phyloP scores from a whole-genome alignment of 495 filamentous ascomycete genomes.

The Aspergillus hancockii region DNA sequence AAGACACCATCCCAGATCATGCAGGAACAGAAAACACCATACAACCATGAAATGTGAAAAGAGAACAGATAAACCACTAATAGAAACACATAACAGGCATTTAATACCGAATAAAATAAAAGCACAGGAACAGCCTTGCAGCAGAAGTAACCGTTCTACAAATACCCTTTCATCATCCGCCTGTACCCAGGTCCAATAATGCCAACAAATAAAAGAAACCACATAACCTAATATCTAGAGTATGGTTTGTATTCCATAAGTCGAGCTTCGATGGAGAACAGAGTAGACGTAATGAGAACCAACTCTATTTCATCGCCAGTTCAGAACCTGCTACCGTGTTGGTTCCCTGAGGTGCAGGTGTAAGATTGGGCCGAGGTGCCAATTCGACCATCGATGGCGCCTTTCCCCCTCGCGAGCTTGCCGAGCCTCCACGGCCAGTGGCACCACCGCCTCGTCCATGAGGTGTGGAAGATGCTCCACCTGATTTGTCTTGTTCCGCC shows the following conservation, averaged over 20 bases:
- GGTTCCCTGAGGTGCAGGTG: slow-evolving; percentile 28
- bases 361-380: slow-evolving; percentile 25
- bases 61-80: background rate
- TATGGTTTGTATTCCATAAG: background rate
- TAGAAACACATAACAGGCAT: slow-evolving; percentile 4
- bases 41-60: slow-evolving; percentile 2
- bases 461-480: slow-evolving; percentile 20
- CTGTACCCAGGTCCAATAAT: slow-evolving; percentile 4
- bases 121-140: slow-evolving; percentile 3
- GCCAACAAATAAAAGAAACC: slow-evolving; percentile 5
- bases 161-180: background rate
- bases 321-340: slow-evolving; percentile 33
- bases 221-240: background rate
- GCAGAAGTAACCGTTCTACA: slow-evolving; percentile 10
- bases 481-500: slow-evolving; percentile 70
- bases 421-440: slow-evolving; percentile 35
- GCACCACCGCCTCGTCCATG: slow-evolving; percentile 32
- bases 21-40: slow-evolving; percentile 3
- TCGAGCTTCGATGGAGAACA: background rate
- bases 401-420: slow-evolving; percentile 33
- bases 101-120: slow-evolving; percentile 3
- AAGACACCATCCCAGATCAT: slow-evolving; percentile 10
- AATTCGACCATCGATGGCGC: slow-evolving; percentile 33
- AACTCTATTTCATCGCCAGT: slow-evolving; percentile 30
- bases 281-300: background rate